These are phyloP conservation scores for Cardiospermum halicacabum DNA, from an alignment of 345 rosid species.

Conservation along the genomic window DNA sequence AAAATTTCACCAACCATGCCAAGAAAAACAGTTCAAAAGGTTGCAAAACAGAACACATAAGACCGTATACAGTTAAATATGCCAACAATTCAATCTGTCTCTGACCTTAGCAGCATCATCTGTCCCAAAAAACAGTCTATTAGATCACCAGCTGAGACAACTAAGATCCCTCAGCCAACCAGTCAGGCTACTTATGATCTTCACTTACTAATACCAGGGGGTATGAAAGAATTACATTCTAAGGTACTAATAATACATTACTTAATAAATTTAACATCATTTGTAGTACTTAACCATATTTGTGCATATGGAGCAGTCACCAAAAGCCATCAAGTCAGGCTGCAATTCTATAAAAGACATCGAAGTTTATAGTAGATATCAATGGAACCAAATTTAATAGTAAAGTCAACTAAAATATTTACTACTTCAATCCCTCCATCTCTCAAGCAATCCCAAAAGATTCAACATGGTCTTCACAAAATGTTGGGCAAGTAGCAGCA, in stretches of 20 bases:
- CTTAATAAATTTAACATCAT: neutral
- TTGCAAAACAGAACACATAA: no score
- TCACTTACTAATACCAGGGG: conserved; percentile 3
- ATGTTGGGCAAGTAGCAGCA: conserved; percentile 1
- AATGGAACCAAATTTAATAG: conserved; percentile 3
- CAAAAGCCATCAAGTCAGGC: neutral
- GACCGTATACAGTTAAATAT: no score
- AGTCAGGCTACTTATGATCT: no score
- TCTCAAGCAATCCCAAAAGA: conserved; percentile 2
- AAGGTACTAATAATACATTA: neutral
- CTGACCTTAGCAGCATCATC: no score
- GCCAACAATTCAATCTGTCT: no score
- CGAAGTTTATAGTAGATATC: neutral
- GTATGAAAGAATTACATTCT: neutral
- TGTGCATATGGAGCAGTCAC: conserved; percentile 1
- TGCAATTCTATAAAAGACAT: conserved; percentile 1
- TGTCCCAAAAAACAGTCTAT: no score
- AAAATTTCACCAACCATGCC: no score
- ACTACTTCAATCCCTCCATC: conserved; percentile 12
- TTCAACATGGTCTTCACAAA: neutral
- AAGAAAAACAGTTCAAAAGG: no score
- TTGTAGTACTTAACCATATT: neutral
- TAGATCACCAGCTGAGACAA: no score
- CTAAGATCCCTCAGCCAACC: no score
- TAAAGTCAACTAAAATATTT: neutral